Evolutionary conservation across 1,284 basidiomycete genomes (phyloP).

Genomic region (Cystobasidiaceae sp.): DNA sequence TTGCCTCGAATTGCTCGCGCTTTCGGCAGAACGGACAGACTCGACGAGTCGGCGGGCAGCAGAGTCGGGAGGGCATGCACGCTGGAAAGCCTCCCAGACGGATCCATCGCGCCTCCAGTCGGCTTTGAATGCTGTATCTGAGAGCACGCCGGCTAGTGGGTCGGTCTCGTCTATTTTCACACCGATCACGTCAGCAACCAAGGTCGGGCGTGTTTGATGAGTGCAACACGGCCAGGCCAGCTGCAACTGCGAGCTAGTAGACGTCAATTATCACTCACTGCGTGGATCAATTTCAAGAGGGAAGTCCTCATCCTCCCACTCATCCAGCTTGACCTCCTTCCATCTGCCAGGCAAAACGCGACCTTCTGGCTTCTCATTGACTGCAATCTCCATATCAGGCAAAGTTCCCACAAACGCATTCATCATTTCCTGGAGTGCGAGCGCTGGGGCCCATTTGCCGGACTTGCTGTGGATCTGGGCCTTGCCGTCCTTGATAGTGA

Average conservation of each 20-base stretch:
- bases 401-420: slow-evolving; percentile 54
- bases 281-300: background rate
- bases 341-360: slow-evolving; percentile 68
- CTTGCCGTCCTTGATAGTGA: slow-evolving; percentile 39
- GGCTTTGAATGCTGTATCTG: slow-evolving; percentile 59
- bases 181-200: background rate
- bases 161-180: slow-evolving; percentile 47
- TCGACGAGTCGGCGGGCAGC: slow-evolving; percentile 74
- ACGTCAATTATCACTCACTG: slow-evolving; percentile 12
- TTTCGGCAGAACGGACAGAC: slow-evolving; percentile 54
- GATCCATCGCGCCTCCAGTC: slow-evolving; percentile 78
- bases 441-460: slow-evolving; percentile 58
- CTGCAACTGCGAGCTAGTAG: no score
- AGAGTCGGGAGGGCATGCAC: slow-evolving; percentile 75
- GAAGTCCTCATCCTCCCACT: slow-evolving; percentile 33
- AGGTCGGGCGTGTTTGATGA: no score
- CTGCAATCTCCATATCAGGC: slow-evolving; percentile 83
- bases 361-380: slow-evolving; percentile 86
- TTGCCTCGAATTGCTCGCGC: slow-evolving; percentile 43
- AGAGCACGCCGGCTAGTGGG: slow-evolving; percentile 33
- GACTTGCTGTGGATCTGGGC: slow-evolving; percentile 53
- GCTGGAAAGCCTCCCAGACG: slow-evolving; percentile 85
- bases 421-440: slow-evolving; percentile 66
- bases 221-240: no score
- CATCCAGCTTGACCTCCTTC: slow-evolving; percentile 14